These are phyloP conservation scores for Sporisorium exsertum DNA, from an alignment of 1,284 basidiomycete species.

Conservation along the genomic window DNA sequence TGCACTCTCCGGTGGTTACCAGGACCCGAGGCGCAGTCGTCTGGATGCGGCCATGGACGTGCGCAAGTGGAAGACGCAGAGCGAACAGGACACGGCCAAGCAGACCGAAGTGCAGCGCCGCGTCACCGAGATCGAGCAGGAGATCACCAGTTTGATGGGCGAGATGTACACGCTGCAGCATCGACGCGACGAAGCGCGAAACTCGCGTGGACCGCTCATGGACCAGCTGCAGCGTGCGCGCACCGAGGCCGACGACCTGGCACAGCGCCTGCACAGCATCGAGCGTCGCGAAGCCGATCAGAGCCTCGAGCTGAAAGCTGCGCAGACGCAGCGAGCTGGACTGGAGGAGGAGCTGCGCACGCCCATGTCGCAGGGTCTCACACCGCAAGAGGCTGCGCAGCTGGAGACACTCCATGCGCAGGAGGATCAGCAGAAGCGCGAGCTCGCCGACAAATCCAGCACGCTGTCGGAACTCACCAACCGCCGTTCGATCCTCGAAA, in stretches of 20 bases:
- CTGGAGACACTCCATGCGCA: conserved; percentile 81
- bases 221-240: conserved; percentile 77
- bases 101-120: conserved; percentile 80
- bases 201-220: conserved; percentile 77
- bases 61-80: conserved; percentile 81
- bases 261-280: conserved; percentile 76
- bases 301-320: conserved; percentile 77
- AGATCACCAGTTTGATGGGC: conserved; percentile 82
- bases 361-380: conserved; percentile 81
- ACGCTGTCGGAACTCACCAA: conserved; percentile 82
- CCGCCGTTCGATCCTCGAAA: conserved; percentile 84
- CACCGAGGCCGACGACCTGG: conserved; percentile 79
- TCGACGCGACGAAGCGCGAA: conserved; percentile 79
- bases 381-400: conserved; percentile 77
- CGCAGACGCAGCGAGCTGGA: conserved; percentile 75
- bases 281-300: conserved; percentile 80
- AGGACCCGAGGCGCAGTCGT: conserved; percentile 88
- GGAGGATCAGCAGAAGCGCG: conserved; percentile 80
- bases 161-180: conserved; percentile 79
- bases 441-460: conserved; percentile 78
- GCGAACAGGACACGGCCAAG: conserved; percentile 77
- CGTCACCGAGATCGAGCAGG: conserved; percentile 83
- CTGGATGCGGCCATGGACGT: conserved; percentile 87
- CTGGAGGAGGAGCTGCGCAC: conserved; percentile 80
- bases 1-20: conserved; percentile 93